Percentiles rank a stretch among this genome's conserved stretches.
phyloP scores from a whole-genome alignment of 768 basidiomycete genomes.

The Tylopilus rubrobrunneus region DNA sequence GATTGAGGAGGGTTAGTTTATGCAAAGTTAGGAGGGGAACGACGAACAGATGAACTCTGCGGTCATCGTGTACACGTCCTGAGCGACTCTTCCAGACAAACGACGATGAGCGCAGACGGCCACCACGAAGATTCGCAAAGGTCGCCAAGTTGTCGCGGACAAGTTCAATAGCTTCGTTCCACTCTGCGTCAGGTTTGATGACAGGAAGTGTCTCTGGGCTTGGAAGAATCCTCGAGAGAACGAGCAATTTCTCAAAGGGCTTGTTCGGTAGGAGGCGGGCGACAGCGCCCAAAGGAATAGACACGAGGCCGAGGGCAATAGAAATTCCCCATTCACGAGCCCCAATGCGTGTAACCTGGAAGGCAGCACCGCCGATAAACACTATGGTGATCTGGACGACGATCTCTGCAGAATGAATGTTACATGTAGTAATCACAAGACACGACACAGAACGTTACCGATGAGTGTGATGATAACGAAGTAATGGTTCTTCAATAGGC shows the following conservation, averaged over 20 bases:
- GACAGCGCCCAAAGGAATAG: constrained; percentile 82
- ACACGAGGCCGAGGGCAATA: constrained; percentile 78
- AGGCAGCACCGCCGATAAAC: constrained; percentile 87
- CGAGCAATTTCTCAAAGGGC: constrained; percentile 66
- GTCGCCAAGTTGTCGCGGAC: constrained; percentile 84
- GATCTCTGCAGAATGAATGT: constrained; percentile 55
- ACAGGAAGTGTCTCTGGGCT: constrained; percentile 63
- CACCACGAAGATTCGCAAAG: constrained; percentile 83
- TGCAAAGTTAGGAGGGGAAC: constrained; percentile 15
- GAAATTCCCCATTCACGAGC: constrained; percentile 94
- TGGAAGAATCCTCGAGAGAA: constrained; percentile 54
- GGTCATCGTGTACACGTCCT: constrained; percentile 50
- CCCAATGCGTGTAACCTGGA: constrained; percentile 75
- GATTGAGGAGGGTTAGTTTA: constrained; percentile 26
- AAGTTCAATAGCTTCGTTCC: constrained; percentile 76
- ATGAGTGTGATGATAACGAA: constrained; percentile 83
- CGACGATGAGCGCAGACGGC: constrained; percentile 79
- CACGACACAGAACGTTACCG: constrained; percentile 46
- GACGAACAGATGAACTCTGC: constrained; percentile 45
- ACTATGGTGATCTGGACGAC: constrained; percentile 85
- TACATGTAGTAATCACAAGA: constrained; percentile 3
- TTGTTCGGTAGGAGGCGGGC: constrained; percentile 78
- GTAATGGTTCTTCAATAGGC: constrained; percentile 73
- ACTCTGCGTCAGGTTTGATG: constrained; percentile 53
- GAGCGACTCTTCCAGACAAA: constrained; percentile 80